Evolutionary conservation across 2,329 filamentous ascomycete species (phyloP).

Genomic region (Furcasterigmium furcatum): DNA sequence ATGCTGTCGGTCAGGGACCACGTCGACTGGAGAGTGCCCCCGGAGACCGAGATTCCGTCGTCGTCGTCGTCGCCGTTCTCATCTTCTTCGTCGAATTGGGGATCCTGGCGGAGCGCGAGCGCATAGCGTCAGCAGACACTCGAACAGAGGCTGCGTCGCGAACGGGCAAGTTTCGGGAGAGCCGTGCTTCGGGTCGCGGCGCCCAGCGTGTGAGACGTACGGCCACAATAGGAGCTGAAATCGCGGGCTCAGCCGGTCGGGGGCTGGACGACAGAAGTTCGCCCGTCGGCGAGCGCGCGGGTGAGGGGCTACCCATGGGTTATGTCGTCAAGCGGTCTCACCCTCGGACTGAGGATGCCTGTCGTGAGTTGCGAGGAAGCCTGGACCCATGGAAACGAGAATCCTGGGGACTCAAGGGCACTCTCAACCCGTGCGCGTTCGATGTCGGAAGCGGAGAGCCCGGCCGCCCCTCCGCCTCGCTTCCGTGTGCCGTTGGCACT

Average conservation of each 20-base stretch:
- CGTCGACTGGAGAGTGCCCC: constrained; percentile 15
- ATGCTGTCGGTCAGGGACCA: constrained; percentile 27
- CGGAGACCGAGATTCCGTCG: neutral
- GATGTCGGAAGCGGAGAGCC: neutral
- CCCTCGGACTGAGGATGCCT: neutral
- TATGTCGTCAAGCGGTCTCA: neutral
- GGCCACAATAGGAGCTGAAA: neutral
- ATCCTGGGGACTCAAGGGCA: neutral
- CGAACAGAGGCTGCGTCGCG: too few species aligned
- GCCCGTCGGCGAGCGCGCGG: neutral
- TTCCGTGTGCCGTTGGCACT: neutral
- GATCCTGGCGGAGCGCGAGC: too few species aligned
- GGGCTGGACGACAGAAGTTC: neutral
- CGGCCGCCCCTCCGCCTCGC: neutral
- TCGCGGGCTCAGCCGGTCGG: neutral
- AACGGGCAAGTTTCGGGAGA: too few species aligned
- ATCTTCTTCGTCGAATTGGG: neutral
- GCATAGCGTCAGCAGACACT: neutral
- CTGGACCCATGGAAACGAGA: neutral
- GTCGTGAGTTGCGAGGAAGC: neutral
- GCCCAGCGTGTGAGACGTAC: neutral
- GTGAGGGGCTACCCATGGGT: neutral
- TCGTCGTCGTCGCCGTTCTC: neutral
- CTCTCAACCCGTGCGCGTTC: neutral
- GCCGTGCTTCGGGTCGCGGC: too few species aligned